A percentile compares a stretch with the other conserved stretches of the same genome.
These are phyloP conservation scores for Suillus brevipes DNA, from an alignment of 768 basidiomycete genomes.

Conservation along the genomic window DNA sequence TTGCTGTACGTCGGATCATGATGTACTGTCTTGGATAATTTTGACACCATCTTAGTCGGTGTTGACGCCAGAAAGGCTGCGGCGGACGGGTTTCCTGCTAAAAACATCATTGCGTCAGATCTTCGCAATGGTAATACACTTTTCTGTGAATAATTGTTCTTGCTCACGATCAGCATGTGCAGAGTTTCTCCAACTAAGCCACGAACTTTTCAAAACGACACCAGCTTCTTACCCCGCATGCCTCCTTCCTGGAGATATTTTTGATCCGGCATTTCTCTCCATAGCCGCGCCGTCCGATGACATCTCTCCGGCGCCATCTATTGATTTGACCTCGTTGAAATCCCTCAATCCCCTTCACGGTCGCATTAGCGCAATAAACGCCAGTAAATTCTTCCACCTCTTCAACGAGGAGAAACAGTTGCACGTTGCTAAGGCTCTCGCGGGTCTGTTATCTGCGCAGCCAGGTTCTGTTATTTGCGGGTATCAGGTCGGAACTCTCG, in stretches of 20 bases:
- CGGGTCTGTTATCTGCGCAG: neutral
- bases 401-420: neutral
- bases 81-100: neutral
- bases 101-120: slow-evolving; percentile 1
- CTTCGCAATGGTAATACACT: neutral
- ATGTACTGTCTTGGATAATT: neutral
- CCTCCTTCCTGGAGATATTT: neutral
- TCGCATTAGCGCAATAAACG: neutral
- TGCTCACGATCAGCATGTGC: neutral
- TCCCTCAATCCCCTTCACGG: neutral
- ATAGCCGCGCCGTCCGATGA: neutral
- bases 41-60: neutral
- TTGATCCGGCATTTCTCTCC: neutral
- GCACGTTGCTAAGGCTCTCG: neutral
- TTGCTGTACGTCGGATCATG: neutral
- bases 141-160: neutral
- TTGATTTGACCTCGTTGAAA: neutral
- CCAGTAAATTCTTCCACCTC: neutral
- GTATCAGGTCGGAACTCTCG: neutral
- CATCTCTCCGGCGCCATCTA: neutral
- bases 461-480: neutral
- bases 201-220: neutral
- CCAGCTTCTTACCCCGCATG: neutral
- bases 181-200: neutral
- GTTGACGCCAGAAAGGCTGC: neutral